phyloP scores from a whole-genome alignment of 2,329 filamentous ascomycete species.

The Colletotrichum higginsianum region DNA sequence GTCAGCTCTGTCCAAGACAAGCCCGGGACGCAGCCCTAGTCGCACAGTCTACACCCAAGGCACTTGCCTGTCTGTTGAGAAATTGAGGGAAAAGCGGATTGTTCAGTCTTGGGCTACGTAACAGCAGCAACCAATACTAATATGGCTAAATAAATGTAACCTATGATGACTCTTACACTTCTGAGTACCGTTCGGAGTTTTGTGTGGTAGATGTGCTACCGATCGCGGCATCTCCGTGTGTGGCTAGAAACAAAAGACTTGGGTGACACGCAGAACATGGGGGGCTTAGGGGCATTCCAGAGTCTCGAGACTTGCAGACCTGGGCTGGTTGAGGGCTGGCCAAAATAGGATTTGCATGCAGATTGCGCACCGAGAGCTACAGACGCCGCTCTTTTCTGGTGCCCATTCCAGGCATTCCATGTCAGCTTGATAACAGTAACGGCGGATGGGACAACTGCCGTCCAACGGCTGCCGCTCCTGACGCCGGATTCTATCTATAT shows the following conservation, averaged over 20 bases:
- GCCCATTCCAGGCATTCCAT: neutral
- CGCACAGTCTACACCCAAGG: neutral
- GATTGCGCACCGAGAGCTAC: neutral
- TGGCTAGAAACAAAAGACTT: slow-evolving; percentile 4
- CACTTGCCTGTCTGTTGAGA: neutral
- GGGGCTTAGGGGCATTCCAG: slow-evolving; percentile 20
- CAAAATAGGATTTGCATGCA: neutral
- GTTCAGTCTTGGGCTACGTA: neutral
- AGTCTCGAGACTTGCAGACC: neutral
- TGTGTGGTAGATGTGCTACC: neutral
- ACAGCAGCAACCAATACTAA: neutral
- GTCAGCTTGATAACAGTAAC: neutral
- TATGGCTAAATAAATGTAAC: neutral
- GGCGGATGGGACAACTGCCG: neutral
- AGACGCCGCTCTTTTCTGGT: neutral
- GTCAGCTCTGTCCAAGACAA: neutral
- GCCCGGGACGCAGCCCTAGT: neutral
- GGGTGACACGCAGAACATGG: neutral
- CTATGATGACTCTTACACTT: neutral
- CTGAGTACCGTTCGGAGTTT: neutral
- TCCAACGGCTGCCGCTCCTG: neutral
- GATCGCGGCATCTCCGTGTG: neutral
- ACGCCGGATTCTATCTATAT: neutral
- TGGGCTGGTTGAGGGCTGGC: neutral
- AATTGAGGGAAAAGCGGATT: neutral